Percentiles rank a stretch among this genome's conserved stretches.
phyloP scores from a whole-genome alignment of 352 stramenopile species.

The Pythium coloratum region DNA sequence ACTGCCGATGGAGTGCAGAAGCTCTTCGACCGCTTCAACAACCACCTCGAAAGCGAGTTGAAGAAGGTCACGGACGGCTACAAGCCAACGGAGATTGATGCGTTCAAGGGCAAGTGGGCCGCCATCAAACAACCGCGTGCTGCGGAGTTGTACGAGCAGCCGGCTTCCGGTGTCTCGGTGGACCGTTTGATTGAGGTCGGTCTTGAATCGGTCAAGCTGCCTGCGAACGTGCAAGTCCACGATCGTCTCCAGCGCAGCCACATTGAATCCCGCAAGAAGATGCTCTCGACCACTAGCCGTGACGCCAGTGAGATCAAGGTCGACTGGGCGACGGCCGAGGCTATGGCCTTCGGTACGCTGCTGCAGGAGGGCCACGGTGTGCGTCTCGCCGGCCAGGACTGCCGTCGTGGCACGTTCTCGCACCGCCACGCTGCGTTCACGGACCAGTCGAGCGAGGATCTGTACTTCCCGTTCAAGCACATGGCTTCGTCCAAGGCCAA shows the following conservation, averaged over 20 bases:
- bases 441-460: constrained; percentile 72
- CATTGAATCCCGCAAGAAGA: constrained; percentile 73
- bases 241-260: constrained; percentile 78
- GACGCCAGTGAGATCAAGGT: constrained; percentile 49
- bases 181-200: constrained; percentile 61
- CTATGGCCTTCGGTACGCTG: constrained; percentile 86
- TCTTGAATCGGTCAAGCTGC: constrained; percentile 64
- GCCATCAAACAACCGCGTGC: constrained; percentile 48
- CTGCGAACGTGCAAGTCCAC: constrained; percentile 54
- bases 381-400: constrained; percentile 86
- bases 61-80: constrained; percentile 57
- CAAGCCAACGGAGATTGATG: constrained; percentile 63
- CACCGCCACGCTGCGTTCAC: constrained; percentile 88
- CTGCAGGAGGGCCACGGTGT: constrained; percentile 83
- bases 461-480: constrained; percentile 79
- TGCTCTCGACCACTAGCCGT: constrained; percentile 40
- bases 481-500: constrained; percentile 41
- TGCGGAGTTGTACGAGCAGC: constrained; percentile 56
- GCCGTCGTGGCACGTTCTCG: constrained; percentile 87
- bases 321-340: constrained; percentile 88
- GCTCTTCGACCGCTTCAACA: constrained; percentile 53
- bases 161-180: constrained; percentile 52
- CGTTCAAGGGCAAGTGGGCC: constrained; percentile 75
- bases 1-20: constrained; percentile 56
- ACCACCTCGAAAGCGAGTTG: constrained; percentile 69